Conservation (phyloP, 352 stramenopile genomes). For the Globisporangium takayamanum region DNA sequence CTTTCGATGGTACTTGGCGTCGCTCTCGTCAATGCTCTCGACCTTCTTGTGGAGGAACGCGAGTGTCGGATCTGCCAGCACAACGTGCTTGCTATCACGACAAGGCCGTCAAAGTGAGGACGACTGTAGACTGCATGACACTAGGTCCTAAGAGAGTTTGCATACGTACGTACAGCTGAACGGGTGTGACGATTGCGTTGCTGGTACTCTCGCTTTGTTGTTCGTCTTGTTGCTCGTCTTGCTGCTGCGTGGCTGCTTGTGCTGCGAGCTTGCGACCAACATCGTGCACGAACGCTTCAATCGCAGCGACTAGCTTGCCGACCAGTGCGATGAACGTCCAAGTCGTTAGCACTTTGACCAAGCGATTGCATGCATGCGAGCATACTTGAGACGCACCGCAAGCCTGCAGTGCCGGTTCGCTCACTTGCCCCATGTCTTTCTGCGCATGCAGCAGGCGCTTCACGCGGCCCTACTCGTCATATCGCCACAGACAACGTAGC, state of each 20-base stretch:
- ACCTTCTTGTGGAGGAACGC: slow-evolving; percentile 53
- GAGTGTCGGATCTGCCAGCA: slow-evolving; percentile 36
- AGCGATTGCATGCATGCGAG: neutral
- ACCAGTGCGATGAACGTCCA: neutral
- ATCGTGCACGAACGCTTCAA: slow-evolving; percentile 58
- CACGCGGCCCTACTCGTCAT: slow-evolving; percentile 33
- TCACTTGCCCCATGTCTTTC: slow-evolving; percentile 69
- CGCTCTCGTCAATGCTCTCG: slow-evolving; percentile 44
- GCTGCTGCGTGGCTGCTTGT: slow-evolving; percentile 10
- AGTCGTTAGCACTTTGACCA: too few species aligned
- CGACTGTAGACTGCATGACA: neutral
- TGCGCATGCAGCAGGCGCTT: slow-evolving; percentile 61
- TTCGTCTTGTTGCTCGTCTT: neutral
- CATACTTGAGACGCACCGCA: slow-evolving; percentile 25
- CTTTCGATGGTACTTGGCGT: slow-evolving; percentile 42
- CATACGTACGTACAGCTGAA: slow-evolving; percentile 42
- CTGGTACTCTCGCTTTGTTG: too few species aligned
- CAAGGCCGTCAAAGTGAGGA: neutral
- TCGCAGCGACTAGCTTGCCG: slow-evolving; percentile 28
- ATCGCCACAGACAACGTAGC: neutral
- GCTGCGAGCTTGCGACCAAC: slow-evolving; percentile 37
- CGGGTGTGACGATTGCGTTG: slow-evolving; percentile 32
- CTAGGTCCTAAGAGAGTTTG: too few species aligned
- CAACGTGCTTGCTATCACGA: slow-evolving; percentile 38
- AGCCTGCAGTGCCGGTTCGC: slow-evolving; percentile 35